Evolutionary conservation across 805 yeast species (phyloP), one percentile per base, ranked within the genome.

Genomic region (Barnettozyma pratensis): DNA sequence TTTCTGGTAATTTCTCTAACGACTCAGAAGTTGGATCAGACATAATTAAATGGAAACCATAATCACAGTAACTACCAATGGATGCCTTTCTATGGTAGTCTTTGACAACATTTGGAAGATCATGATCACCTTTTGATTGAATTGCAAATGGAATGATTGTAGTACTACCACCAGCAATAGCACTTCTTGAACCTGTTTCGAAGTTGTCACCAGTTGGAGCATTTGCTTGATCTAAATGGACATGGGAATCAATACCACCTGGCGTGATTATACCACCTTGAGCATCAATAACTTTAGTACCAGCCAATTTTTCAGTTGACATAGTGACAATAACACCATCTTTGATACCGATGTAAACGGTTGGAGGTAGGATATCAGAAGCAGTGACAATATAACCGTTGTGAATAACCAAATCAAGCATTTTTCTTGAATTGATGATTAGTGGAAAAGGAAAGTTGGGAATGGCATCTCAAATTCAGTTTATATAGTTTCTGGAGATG

Each of bases 181-280:
- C 77, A 48, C 73, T 66, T 55, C 70, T 63, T 0, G 79, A 65
- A 3, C 76, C 79, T 4, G 70, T 56, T 42, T 67, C 72, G 52
- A 74, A 73, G 19, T 67, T 69, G 52, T 75, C 80, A 38, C 75
- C 75, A 2, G 71, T 65, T 5, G 72, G 65, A 12, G 68, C 64
- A 37, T 67, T 62, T 6, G 69, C 70, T 54, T 75, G 77, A 38
- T 73, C 70, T 19, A 75, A 53, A 47, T 75, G 80, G 28, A 74
- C 77, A 55, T 75, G 80, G 1, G 76, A 66, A 54, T 76, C 80
- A 37, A 76, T 69, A 5, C 79, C 80, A 41, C 80, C 80, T 2
- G 80, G 80, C 2, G 77, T 75, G 30, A 76, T 68, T 48, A 57
- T 67, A 0, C 68, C 80, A 8, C 78, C 76, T 48, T 73, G 65